Evolutionary conservation across 2,329 filamentous ascomycete genomes (phyloP).

Genomic region (Fusarium mexicanum): DNA sequence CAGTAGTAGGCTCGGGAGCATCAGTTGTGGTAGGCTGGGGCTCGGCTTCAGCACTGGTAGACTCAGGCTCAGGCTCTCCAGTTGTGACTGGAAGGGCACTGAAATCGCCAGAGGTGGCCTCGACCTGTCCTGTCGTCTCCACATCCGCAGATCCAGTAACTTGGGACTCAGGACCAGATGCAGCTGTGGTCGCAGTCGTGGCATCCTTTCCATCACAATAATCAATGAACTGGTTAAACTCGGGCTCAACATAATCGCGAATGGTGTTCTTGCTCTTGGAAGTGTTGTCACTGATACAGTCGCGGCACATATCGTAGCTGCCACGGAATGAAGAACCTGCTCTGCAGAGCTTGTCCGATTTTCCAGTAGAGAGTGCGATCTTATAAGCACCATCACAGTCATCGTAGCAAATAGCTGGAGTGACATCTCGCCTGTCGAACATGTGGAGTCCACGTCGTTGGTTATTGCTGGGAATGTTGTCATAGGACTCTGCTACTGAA

Average conservation of each 20-base stretch:
- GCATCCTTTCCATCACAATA: conserved; percentile 54
- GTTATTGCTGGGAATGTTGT: conserved; percentile 12
- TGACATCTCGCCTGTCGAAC: conserved; percentile 53
- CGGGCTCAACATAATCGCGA: conserved; percentile 48
- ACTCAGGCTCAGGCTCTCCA: conserved; percentile 6
- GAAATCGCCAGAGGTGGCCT: conserved; percentile 37
- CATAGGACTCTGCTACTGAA: conserved; percentile 14
- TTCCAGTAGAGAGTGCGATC: conserved; percentile 60
- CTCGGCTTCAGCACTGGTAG: conserved; percentile 1
- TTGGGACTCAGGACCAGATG: conserved; percentile 35
- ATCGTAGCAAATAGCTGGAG: conserved; percentile 61
- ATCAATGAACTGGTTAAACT: conserved; percentile 56
- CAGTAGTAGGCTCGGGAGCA: conserved; percentile 9
- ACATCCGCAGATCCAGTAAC: conserved; percentile 36
- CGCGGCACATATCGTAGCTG: conserved; percentile 51
- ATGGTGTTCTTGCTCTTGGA: conserved; percentile 41
- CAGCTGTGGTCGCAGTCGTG: conserved; percentile 18
- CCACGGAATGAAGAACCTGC: conserved; percentile 53
- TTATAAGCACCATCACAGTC: conserved; percentile 61
- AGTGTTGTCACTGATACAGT: conserved; percentile 51
- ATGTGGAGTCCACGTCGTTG: conserved; percentile 34
- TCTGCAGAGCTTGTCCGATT: conserved; percentile 57
- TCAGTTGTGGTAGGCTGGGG: conserved; percentile 15
- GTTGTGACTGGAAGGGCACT: conserved; percentile 21
- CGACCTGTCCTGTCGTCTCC: conserved; percentile 41